Base-by-base conservation (phyloP, 768 basidiomycete species). In the Mycena rosella region DNA sequence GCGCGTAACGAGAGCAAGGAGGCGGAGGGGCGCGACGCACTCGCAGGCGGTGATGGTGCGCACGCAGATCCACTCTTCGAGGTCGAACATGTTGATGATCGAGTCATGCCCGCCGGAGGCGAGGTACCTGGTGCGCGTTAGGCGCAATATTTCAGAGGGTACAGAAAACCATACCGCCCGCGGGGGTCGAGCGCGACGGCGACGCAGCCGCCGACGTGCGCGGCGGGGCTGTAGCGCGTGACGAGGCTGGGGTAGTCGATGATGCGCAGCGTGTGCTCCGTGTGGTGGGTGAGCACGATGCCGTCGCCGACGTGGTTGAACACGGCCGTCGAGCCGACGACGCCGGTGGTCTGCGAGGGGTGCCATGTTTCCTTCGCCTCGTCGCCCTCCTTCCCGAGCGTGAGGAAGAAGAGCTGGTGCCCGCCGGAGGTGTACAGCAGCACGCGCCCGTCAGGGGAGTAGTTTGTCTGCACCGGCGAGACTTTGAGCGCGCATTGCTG, bases 41-140 rank as follows among this genome's bases (percentile, higher is more conserved):
- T 95, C 93, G 89, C 91, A 93, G 26, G 88, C 84, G 22, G 90
- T 87, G 66, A 94, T 92, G 20, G 92, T 93, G 51, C 91, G 85
- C 5, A 87, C 86, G 66, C 89, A 91, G 72, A 95, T 91, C 93
- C 92, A 94, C 65, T 94, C 91, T n/a, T 84, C 82, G 64, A 90
- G 72, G 75, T 94, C 93, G 73, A 93, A 94, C 75, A 95, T 81
- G 73, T 94, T 92, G 53, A 95, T 89, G 60, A 95, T 94, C 10
- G 92, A 92, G 74, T 95, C 93, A 61, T 87, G 85, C 15, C 93
- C 93, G 34, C 93, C 93, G 1, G 92, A 91, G 2, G 92, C 92
- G 44, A 94, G 84, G 70, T 94, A 94, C 20, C 64, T 56, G 45
- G 30, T 20, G n/a, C 22, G 20, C 15, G 58, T 90, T 91, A 69